Percentiles rank a stretch among this genome's conserved stretches.
Evolutionary conservation across 257 asterid species (phyloP).

Genomic region (Solanum sejunctum): DNA sequence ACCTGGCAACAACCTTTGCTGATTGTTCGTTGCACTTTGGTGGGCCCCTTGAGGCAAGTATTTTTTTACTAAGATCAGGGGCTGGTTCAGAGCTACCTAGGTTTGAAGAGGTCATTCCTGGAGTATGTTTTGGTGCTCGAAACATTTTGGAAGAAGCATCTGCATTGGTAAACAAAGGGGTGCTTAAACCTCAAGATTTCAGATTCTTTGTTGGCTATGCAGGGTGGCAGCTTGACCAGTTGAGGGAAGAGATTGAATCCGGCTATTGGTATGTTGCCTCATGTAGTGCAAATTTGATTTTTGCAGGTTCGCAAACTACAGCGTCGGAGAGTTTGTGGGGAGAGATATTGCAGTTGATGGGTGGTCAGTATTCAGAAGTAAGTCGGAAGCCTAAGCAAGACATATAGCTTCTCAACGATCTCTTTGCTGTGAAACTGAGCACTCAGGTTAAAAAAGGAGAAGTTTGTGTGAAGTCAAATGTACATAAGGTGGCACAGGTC

Average conservation of each 20-base stretch:
- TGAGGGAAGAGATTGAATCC: conserved; percentile 64
- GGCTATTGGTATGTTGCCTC: conserved; percentile 87
- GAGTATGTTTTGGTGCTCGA: conserved; percentile 72
- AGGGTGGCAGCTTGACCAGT: conserved; percentile 90
- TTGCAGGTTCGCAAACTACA: conserved; percentile 34
- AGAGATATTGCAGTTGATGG: conserved; percentile 89
- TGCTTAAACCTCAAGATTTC: conserved; percentile 59
- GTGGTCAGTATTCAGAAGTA: conserved; percentile 82
- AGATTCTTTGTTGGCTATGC: conserved; percentile 89
- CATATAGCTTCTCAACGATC: conserved; percentile 19
- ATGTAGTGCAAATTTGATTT: conserved; percentile 65
- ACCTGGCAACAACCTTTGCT: conserved; percentile 68
- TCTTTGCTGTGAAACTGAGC: background rate
- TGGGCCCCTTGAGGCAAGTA: conserved; percentile 93
- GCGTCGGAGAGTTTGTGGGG: conserved; percentile 70
- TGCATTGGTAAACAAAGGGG: conserved; percentile 54
- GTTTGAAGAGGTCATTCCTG: conserved; percentile 68
- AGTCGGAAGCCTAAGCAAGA: conserved; percentile 97
- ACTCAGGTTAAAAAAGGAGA: background rate
- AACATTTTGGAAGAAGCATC: conserved; percentile 72
- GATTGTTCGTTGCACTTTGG: conserved; percentile 83
- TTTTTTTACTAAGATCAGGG: conserved; percentile 53
- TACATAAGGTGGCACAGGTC: conserved; percentile 3
- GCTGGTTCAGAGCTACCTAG: conserved; percentile 35
- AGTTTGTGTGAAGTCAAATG: conserved; percentile 1